A percentile compares a stretch with the other conserved stretches of the same genome.
Conservation (phyloP, 306 rosid species). For the Sphenostylis stenocarpa region DNA sequence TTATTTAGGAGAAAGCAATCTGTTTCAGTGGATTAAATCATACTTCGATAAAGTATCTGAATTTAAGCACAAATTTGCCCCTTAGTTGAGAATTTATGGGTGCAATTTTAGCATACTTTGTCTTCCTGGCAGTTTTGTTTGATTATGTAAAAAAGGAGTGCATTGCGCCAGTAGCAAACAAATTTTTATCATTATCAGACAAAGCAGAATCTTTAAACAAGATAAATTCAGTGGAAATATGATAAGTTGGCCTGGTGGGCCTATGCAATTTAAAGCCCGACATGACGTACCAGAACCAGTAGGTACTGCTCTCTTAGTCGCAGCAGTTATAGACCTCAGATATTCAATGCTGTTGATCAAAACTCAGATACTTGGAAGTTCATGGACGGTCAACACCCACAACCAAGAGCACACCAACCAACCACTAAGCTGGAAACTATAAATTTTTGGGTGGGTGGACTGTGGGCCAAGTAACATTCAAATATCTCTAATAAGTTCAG, state of each 20-base stretch:
- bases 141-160: neutral
- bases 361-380: neutral
- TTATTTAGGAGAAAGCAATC: neutral
- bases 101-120: neutral
- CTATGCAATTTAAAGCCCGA: neutral
- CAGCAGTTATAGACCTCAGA: neutral
- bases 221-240: neutral
- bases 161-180: neutral
- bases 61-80: neutral
- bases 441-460: constrained; percentile 14
- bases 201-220: neutral
- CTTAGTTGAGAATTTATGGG: neutral
- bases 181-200: neutral
- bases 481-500: neutral
- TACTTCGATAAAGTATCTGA: neutral
- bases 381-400: constrained; percentile 14
- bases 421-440: neutral
- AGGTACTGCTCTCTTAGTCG: neutral
- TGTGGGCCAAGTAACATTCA: constrained; percentile 11
- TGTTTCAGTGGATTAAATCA: neutral
- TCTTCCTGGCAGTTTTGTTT: neutral
- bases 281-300: constrained; percentile 8
- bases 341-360: neutral
- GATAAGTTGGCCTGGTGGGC: neutral
- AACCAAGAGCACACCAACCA: neutral